A percentile compares a stretch with the other conserved stretches of the same genome.
These are phyloP conservation scores for Tetramitus jugosus DNA, from an alignment of 208 protist species.

Conservation along the genomic window DNA sequence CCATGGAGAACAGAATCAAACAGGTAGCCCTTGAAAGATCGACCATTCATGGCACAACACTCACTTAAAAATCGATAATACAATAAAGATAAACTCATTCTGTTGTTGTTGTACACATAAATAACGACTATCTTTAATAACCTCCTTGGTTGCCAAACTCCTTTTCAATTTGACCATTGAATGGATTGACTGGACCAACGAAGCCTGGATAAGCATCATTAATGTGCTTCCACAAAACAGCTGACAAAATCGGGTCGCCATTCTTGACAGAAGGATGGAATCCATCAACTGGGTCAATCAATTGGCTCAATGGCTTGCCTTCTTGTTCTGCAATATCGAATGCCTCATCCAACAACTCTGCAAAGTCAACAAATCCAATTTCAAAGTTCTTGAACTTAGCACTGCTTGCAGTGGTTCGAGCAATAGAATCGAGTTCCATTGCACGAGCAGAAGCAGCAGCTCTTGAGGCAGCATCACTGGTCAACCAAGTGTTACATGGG, in stretches of 20 bases:
- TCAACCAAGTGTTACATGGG: conserved; percentile 24
- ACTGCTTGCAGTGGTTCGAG: neutral
- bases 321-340: neutral
- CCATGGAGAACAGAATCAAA: too few relatives aligned
- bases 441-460: neutral
- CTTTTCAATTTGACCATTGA: conserved; percentile 8
- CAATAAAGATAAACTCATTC: too few relatives aligned
- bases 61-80: too few relatives aligned
- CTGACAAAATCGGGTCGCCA: neutral
- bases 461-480: neutral
- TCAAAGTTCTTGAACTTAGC: conserved; percentile 13
- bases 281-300: conserved; percentile 22
- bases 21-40: too few relatives aligned
- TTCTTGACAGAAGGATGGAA: conserved; percentile 7
- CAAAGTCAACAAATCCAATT: conserved; percentile 7
- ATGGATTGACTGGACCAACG: neutral
- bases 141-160: conserved; percentile 25
- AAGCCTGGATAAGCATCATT: neutral
- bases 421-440: neutral
- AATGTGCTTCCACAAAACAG: conserved; percentile 3
- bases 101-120: too few relatives aligned
- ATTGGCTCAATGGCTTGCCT: neutral
- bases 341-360: neutral
- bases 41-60: too few relatives aligned
- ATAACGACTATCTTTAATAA: neutral